Evolutionary conservation across 768 basidiomycete genomes (phyloP).

Genomic region (Epithele typhae): DNA sequence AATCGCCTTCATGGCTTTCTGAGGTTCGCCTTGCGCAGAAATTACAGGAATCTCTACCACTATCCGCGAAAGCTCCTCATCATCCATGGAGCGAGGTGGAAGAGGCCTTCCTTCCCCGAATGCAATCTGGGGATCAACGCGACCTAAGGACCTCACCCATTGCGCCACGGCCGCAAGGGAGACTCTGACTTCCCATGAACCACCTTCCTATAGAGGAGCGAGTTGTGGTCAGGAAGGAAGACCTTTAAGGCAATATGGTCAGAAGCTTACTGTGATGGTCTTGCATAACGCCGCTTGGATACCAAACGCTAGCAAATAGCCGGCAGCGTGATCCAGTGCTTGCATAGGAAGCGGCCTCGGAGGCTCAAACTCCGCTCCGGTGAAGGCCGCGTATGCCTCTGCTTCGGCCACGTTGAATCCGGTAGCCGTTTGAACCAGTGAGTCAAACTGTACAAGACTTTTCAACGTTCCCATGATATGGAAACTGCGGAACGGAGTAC

Average conservation of each 20-base stretch:
- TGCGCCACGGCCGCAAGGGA: slow-evolving; percentile 53
- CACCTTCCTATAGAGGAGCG: slow-evolving; percentile 45
- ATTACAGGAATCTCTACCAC: neutral
- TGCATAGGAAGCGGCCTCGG: slow-evolving; percentile 48
- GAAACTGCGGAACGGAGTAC: neutral
- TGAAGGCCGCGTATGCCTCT: slow-evolving; percentile 37
- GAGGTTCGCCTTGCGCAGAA: neutral
- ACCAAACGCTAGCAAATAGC: slow-evolving; percentile 55
- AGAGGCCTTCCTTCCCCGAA: slow-evolving; percentile 39
- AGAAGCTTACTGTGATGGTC: slow-evolving; percentile 44
- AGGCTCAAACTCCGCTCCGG: slow-evolving; percentile 16
- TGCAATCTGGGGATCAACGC: slow-evolving; percentile 33
- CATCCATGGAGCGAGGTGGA: slow-evolving; percentile 30
- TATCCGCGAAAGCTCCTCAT: slow-evolving; percentile 33
- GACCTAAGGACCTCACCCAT: slow-evolving; percentile 54
- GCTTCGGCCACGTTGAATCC: slow-evolving; percentile 60
- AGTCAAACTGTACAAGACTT: slow-evolving; percentile 63
- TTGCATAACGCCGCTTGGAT: slow-evolving; percentile 51
- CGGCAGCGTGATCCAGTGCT: slow-evolving; percentile 56
- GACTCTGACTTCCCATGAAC: slow-evolving; percentile 56
- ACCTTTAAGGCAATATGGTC: no score
- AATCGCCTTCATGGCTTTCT: slow-evolving; percentile 34
- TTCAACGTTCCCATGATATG: no score
- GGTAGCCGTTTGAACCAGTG: slow-evolving; percentile 56
- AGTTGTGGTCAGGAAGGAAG: no score